Evolutionary conservation across 2,329 filamentous ascomycete genomes (phyloP).

Genomic region (Sclerotinia trifoliorum): DNA sequence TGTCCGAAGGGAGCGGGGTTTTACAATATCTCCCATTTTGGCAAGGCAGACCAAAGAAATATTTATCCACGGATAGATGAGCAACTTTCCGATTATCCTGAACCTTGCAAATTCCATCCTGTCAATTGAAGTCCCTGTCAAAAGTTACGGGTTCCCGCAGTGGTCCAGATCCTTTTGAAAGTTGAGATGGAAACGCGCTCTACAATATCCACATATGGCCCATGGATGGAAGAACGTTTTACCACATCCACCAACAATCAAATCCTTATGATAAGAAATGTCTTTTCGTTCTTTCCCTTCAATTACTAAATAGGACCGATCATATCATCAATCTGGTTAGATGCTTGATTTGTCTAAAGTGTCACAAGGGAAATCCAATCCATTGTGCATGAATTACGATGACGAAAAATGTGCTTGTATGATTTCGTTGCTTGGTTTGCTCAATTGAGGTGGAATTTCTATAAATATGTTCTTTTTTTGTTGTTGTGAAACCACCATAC

Average conservation of each 20-base stretch:
- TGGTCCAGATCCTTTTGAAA: neutral
- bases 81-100: neutral
- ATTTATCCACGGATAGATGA: neutral
- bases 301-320: neutral
- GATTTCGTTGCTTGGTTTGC: neutral
- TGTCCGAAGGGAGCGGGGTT: neutral
- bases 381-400: conserved; percentile 6
- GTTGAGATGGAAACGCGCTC: neutral
- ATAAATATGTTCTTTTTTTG: neutral
- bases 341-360: neutral
- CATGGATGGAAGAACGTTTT: neutral
- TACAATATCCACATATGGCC: neutral
- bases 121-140: neutral
- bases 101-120: neutral
- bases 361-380: neutral
- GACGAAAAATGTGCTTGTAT: conserved; percentile 7
- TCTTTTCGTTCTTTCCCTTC: neutral
- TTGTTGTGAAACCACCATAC: neutral
- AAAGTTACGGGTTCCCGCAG: neutral
- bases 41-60: too few species aligned
- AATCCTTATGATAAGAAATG: neutral
- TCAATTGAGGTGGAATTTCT: neutral
- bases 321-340: neutral
- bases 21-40: neutral
- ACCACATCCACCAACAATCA: neutral